Evolutionary conservation across 768 basidiomycete species (phyloP), one percentile per base, ranked within the genome.

Genomic region (Suillus luteus): DNA sequence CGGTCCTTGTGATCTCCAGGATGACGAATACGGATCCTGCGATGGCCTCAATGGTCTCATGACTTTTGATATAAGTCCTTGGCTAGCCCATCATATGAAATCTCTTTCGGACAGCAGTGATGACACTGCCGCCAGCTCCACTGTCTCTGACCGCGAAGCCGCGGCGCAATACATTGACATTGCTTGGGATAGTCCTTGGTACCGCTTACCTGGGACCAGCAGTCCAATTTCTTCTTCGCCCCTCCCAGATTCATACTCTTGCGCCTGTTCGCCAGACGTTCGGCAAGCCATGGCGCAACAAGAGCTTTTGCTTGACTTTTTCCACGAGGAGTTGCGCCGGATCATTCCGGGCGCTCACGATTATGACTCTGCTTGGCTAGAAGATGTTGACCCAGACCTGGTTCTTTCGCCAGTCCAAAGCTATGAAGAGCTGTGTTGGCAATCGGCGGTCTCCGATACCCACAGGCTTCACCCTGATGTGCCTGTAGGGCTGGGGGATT

Each of bases 141-240:
- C 67, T 22, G 43, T 60, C 17, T 69, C 75, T 43, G 70, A 70
- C 31, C 72, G 74, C 35, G 70, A 73, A 52, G 75, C 72, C 3
- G 68, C 67, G 33, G 65, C 67, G 0, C 81, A 83, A 66, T 78
- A 79, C 52, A 69, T 82, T 57, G 73, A 70, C 59, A 80, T 83
- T 55, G 73, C 76, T 12, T 70, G 66, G 40, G 76, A 76, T 59
- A 82, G 76, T 48, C 77, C 76, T 4, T 82, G 80, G 73, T 78
- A 77, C 65, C 73, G 68, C 27, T 68, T 63, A 38, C 73, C 76
- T 35, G 60, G 60, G 38, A 70, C 75, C 33, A 66, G 71, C 24
- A 72, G 70, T 60, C 73, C 70, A 3, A n/a, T 65, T n/a, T 59
- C 72, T 1, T 70, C 67, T 37, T 60, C 67, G 31, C 70, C 69